Base-by-base conservation (phyloP, 2,329 filamentous ascomycete species). In the Penicillium olsonii region DNA sequence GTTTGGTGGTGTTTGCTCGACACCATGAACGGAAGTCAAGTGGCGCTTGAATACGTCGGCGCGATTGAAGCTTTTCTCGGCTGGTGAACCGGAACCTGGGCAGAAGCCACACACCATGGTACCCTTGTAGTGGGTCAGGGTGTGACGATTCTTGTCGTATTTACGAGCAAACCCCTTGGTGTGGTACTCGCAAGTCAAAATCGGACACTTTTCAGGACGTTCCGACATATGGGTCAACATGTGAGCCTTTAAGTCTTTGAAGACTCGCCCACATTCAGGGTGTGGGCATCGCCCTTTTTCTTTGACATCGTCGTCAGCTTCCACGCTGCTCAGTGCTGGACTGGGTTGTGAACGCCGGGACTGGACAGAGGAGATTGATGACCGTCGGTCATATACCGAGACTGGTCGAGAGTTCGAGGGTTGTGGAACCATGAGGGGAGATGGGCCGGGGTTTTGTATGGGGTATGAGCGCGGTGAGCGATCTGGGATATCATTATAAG, bases 41-140 rank as follows among this genome's bases (percentile, higher is more conserved):
- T 96, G 92, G 54, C 92, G 83, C 81, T 96, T 96, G 81, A 96
- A 96, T 54, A 96, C 91, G 60, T 96, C 92, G 50, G 92, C 91
- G 48, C 92, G 84, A 76, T 96, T 96, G 69, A 96, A 96, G 57
- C 88, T 92, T 82, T 96, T 96, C 74, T 96, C 92, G 1, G 88
- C 87, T 7, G 90, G 83, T 4, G 90, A 92, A 4, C 92, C 92
- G 22, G 89, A 90, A 27, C 90, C 90, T 1, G 91, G 90, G 64
- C 92, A 96, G 76, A 96, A 96, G 24, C 90, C 91, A 67, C 92
- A 96, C 19, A 96, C 90, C 92, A 96, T 96, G 41, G 89, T 96
- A 34, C 92, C 92, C 75, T 96, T 96, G 81, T 96, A 96, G 70
- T 96, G 92, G 5, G 92, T 96, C 55, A 96, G 74, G 5, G 91